Evolutionary conservation across 768 basidiomycete genomes (phyloP), one percentile per base, ranked within the genome.

Genomic region (Boletus patriciae): DNA sequence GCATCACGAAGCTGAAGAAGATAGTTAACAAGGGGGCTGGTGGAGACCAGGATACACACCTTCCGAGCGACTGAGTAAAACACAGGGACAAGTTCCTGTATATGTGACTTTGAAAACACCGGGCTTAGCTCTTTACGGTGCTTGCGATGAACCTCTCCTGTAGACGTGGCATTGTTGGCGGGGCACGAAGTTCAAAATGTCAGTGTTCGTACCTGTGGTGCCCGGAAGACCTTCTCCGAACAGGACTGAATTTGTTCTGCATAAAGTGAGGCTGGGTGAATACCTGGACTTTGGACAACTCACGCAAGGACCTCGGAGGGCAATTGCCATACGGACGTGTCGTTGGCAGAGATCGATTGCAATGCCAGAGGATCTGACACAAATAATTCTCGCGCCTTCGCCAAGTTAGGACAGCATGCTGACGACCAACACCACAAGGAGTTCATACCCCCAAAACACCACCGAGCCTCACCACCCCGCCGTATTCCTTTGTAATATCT

Each of bases 211-310:
- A 34, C 51, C 51, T 43, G 51, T 52, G 16, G 42, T 52, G 13
- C 51, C 42, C 4, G 51, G 51, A 34, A 52, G 41, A 44, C 51
- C 51, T 42, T 52, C 42, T n/a, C 51, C 51, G 15, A 52, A 44
- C 10, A 52, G 41, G 33, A 52, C 23, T 15, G 51, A 34, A 36
- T 52, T 52, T 13, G 51, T 44, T 3, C 42, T 52, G 16, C 16
- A 10, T n/a, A 36, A 11, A 43, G 42, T 52, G n/a, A 46, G n/a
- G 2, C 18, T 19, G n/a, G 8, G 29, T 31, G 42, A 36, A 23
- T 42, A 13, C 12, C 18, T 13, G 11, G 18, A 25, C 29, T 23
- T 12, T 23, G 36, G 18, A 50, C 27, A 11, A 19, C 51, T 52
- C 33, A 52, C 42, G 51, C 51, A 25, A 44, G 21, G 11, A 52